These are phyloP conservation scores for Aphanomyces stellatus DNA, from an alignment of 352 stramenopile genomes.

Conservation along the genomic window DNA sequence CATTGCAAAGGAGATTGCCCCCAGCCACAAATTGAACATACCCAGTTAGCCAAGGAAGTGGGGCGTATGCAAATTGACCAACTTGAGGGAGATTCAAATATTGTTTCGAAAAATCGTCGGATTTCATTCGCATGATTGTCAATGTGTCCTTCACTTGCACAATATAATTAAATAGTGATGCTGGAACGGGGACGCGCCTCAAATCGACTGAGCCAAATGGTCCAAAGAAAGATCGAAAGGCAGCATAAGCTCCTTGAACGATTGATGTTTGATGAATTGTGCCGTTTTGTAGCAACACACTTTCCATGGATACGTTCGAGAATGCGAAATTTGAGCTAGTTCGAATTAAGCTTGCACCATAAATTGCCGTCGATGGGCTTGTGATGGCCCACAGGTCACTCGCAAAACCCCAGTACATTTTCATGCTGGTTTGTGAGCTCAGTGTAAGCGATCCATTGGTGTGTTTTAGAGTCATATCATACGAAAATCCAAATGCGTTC, in stretches of 20 bases:
- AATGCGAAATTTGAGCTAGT: background rate
- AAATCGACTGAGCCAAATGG: slow-evolving; percentile 9
- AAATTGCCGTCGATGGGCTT: background rate
- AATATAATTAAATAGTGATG: background rate
- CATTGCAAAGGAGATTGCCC: background rate
- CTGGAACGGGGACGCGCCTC: background rate
- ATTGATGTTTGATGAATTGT: background rate
- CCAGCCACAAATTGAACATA: no score
- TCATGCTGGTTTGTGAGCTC: background rate
- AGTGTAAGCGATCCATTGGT: background rate
- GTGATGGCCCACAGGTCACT: slow-evolving; percentile 10
- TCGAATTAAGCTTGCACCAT: background rate
- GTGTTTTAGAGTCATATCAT: background rate
- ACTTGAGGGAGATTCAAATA: background rate
- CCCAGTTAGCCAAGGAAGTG: background rate
- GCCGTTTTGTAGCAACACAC: background rate
- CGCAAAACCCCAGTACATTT: slow-evolving; percentile 16
- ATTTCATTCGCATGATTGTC: background rate
- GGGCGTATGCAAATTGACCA: background rate
- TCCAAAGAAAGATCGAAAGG: background rate
- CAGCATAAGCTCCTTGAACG: background rate
- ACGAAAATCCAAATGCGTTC: background rate
- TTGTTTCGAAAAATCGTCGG: background rate
- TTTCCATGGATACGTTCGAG: background rate
- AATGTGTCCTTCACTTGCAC: background rate